A percentile compares a stretch with the other conserved stretches of the same genome.
Evolutionary conservation across 2,329 filamentous ascomycete species (phyloP).

Genomic region (Cladosporium oxysporum): DNA sequence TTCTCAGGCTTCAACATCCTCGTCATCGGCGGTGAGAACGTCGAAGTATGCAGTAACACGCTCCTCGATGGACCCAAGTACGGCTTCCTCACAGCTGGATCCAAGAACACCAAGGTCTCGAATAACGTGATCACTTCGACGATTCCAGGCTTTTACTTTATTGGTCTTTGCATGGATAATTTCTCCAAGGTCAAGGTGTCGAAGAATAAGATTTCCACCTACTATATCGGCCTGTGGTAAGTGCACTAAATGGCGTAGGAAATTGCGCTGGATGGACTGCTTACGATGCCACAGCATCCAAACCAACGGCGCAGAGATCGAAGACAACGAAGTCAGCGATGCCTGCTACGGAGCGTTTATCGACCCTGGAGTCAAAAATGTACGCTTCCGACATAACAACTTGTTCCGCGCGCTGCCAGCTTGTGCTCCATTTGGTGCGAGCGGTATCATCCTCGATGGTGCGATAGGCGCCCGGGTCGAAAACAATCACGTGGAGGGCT

Average conservation of each 20-base stretch:
- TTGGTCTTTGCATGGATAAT: conserved; percentile 43
- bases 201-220: conserved; percentile 37
- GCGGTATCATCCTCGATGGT: conserved; percentile 36
- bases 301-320: conserved; percentile 36
- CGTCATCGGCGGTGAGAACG: conserved; percentile 38
- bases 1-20: conserved; percentile 45
- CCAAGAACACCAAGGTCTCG: conserved; percentile 32
- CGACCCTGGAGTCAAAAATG: conserved; percentile 37
- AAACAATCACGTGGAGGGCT: conserved; percentile 35
- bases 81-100: conserved; percentile 42
- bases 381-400: conserved; percentile 36
- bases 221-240: conserved; percentile 36
- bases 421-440: conserved; percentile 14
- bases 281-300: conserved; percentile 32
- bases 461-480: conserved; percentile 32
- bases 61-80: conserved; percentile 36
- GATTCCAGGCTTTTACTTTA: conserved; percentile 24
- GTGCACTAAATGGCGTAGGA: neutral
- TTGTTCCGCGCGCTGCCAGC: conserved; percentile 25
- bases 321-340: conserved; percentile 38
- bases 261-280: neutral
- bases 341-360: conserved; percentile 39
- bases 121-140: conserved; percentile 34
- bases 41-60: conserved; percentile 33
- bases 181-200: conserved; percentile 32